Evolutionary conservation across 352 stramenopile genomes (phyloP), one percentile per base, ranked within the genome.

Genomic region (Globisporangium polare): DNA sequence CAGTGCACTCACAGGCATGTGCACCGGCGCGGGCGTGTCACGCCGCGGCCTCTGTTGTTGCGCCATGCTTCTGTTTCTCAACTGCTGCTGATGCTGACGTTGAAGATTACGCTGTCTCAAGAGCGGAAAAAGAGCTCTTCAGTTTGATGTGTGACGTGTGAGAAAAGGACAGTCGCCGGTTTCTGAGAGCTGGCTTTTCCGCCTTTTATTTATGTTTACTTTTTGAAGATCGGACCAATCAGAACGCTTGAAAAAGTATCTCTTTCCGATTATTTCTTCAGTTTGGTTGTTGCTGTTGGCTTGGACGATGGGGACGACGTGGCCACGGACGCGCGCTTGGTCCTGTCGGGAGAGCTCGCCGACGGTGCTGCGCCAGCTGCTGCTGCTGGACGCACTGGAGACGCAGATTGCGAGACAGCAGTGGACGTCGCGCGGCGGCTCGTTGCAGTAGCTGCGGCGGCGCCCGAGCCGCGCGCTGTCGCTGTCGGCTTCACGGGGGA

Each of bases 401-500:
- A 42, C 37, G 51, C 53, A 3, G 60, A 33, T 24, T 4, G 26
- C 20, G 12, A 53, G 33, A 33, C 56, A 31, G 15, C 17, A 18
- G 10, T 62, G 42, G 26, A 57, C 22, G 46, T 68, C 24, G 27
- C 46, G 24, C 60, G 60, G 1, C 60, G 60, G 43, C 24, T 62
- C 43, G 60, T 66, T 29, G 45, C 43, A 8, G n/a, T 45, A 6
- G 53, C 60, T 5, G 13, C 22, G 15, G 13, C 22, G 15, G 60
- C 53, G 1, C 53, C 60, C 8, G 60, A 66, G 12, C 53, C 60
- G 8, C 53, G 60, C 26, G 60, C 53, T 22, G 50, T 60, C 12
- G 52, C 31, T 5, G 43, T 55, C 15, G 37, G 20, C 52, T 70
- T 63, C 6, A n/a, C 27, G 12, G 51, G 59, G 6, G 59, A 64